Evolutionary conservation across 2,329 filamentous ascomycete genomes (phyloP).

Genomic region (Dryadomyces quercivorus): DNA sequence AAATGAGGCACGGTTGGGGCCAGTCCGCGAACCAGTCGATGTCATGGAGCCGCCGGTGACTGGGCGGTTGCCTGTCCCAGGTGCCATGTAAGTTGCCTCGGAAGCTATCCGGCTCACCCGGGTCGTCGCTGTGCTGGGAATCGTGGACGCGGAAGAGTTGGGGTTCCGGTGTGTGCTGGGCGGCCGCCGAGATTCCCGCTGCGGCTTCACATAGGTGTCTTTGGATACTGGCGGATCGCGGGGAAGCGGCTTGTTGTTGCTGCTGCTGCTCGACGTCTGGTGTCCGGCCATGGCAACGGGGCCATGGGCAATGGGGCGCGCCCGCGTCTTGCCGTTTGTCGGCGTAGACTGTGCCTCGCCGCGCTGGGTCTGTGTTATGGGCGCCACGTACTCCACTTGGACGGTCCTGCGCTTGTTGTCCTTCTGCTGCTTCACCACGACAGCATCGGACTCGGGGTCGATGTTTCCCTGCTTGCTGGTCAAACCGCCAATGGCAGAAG

Average conservation of each 20-base stretch:
- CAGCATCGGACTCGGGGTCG: constrained; percentile 49
- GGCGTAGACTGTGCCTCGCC: constrained; percentile 25
- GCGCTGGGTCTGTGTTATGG: constrained; percentile 72
- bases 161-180: constrained; percentile 35
- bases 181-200: constrained; percentile 27
- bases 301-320: constrained; percentile 41
- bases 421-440: constrained; percentile 51
- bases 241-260: constrained; percentile 50
- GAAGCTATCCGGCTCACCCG: constrained; percentile 34
- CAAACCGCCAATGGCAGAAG: constrained; percentile 47
- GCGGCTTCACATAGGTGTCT: constrained; percentile 28
- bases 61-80: constrained; percentile 46
- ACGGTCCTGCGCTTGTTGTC: constrained; percentile 90
- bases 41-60: constrained; percentile 73
- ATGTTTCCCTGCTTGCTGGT: constrained; percentile 63
- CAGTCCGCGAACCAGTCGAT: constrained; percentile 54
- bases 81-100: constrained; percentile 40
- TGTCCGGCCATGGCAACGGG: constrained; percentile 28
- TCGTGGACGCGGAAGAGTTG: constrained; percentile 30
- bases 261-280: constrained; percentile 15
- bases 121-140: constrained; percentile 12
- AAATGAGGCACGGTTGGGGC: constrained; percentile 56
- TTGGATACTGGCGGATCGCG: constrained; percentile 39
- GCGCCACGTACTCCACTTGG: constrained; percentile 94
- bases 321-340: constrained; percentile 33